phyloP scores from a whole-genome alignment of 169 alveolate species.

The Babesia bovis region DNA sequence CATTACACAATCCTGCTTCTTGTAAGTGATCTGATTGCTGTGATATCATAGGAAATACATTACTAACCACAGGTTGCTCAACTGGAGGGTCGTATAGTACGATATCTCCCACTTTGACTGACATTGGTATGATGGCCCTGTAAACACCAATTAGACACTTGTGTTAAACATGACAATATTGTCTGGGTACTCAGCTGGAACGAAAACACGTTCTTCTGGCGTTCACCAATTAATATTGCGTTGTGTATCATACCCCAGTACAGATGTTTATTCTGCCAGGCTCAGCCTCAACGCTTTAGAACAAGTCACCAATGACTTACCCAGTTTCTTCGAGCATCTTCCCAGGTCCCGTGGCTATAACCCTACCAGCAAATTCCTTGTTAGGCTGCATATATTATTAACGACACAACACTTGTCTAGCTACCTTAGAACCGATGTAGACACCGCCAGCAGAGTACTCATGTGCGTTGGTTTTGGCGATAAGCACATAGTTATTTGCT shows the following conservation, averaged over 20 bases:
- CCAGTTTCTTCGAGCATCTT: conserved; percentile 42
- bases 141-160: conserved; percentile 5
- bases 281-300: conserved; percentile 70
- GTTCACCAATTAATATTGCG: conserved; percentile 46
- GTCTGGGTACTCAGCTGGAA: conserved; percentile 15
- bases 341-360: conserved; percentile 68
- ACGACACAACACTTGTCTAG: neutral
- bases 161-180: neutral
- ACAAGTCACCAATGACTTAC: conserved; percentile 21
- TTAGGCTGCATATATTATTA: conserved; percentile 7
- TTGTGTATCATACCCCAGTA: conserved; percentile 69
- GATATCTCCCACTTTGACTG: conserved; percentile 57
- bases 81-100: conserved; percentile 58
- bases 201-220: neutral
- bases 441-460: conserved; percentile 54
- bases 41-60: neutral
- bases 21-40: conserved; percentile 33
- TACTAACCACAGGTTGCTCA: conserved; percentile 48
- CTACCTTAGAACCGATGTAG: conserved; percentile 53
- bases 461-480: conserved; percentile 9
- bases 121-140: conserved; percentile 52
- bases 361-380: conserved; percentile 59
- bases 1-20: conserved; percentile 53
- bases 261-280: conserved; percentile 67
- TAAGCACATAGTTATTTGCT: conserved; percentile 56